These are phyloP conservation scores for Cyclostephanos tholiformis DNA, from an alignment of 108 stramenopile genomes.

Conservation along the genomic window DNA sequence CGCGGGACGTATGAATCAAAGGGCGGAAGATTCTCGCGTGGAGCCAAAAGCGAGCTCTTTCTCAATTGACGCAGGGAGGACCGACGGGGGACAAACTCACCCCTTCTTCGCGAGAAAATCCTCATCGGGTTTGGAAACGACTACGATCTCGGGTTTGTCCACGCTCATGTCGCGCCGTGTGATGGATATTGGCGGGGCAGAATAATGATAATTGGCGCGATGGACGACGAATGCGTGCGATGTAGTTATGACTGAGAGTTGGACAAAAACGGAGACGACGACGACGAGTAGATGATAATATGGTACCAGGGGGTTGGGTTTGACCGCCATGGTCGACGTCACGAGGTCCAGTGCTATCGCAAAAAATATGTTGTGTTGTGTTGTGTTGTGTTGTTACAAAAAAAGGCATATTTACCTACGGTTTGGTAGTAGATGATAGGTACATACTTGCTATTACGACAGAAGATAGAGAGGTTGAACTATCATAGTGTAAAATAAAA, in stretches of 20 bases:
- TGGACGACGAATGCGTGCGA: not conserved
- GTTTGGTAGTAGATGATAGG: too few species aligned
- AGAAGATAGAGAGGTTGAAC: too few species aligned
- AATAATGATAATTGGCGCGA: not conserved
- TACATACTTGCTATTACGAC: too few species aligned
- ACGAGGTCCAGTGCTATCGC: too few species aligned
- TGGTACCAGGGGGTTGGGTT: not conserved
- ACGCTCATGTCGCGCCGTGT: slow-evolving; percentile 10
- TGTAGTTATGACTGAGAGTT: not conserved
- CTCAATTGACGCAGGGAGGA: not conserved
- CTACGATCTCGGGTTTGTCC: slow-evolving; percentile 54
- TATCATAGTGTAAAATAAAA: too few species aligned
- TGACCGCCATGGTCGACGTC: not conserved
- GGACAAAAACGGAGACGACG: not conserved
- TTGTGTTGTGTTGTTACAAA: too few species aligned
- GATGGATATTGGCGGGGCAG: not conserved
- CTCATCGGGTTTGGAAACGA: slow-evolving; percentile 58
- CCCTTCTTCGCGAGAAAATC: slow-evolving; percentile 74
- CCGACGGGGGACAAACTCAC: slow-evolving; percentile 35
- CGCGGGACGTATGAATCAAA: too few species aligned
- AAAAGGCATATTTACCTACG: too few species aligned
- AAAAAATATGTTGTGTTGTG: too few species aligned
- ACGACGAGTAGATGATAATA: not conserved
- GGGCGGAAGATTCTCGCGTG: not conserved
- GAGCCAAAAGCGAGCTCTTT: not conserved